These are phyloP conservation scores for Chlamydomonas applanata DNA, from an alignment of 139 green algal genomes.

Conservation along the genomic window DNA sequence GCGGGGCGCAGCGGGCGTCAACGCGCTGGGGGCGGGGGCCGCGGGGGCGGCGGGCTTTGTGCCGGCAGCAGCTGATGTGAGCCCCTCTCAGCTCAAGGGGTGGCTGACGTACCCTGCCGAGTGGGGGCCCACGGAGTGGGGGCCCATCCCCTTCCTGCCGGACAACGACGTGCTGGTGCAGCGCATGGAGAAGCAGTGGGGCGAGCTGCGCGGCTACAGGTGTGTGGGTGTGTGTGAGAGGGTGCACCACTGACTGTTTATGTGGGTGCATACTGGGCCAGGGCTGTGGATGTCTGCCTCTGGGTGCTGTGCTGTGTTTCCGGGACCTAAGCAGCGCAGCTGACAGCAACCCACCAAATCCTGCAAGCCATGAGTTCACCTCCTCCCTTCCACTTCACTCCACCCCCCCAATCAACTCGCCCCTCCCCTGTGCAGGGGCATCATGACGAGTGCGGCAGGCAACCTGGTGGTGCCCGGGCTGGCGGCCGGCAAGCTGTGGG, in stretches of 20 bases:
- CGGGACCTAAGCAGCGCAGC: not conserved
- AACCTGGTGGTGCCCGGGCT: conserved; percentile 50
- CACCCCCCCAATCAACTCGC: too few species aligned
- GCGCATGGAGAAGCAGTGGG: conserved; percentile 89
- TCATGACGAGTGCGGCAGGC: conserved; percentile 5
- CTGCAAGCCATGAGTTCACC: not conserved
- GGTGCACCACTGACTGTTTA: not conserved
- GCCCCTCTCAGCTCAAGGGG: conserved; percentile 48
- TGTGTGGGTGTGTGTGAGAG: too few species aligned
- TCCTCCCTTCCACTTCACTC: not conserved
- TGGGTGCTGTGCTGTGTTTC: not conserved
- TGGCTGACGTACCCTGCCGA: conserved; percentile 69
- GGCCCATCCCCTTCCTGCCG: conserved; percentile 87
- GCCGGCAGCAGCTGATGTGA: conserved; percentile 53
- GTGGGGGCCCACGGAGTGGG: conserved; percentile 92
- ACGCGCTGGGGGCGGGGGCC: conserved; percentile 5
- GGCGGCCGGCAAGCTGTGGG: conserved; percentile 89
- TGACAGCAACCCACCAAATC: too few species aligned
- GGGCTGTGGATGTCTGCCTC: not conserved
- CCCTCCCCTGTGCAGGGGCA: conserved; percentile 12
- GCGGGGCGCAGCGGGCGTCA: conserved; percentile 42
- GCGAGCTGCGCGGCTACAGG: conserved; percentile 70
- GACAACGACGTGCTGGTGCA: conserved; percentile 72
- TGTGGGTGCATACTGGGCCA: too few species aligned
- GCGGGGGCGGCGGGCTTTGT: conserved; percentile 35